Evolutionary conservation across 228 moss, liverwort and hornwort species (phyloP).

Genomic region (Sphagnum fallax): DNA sequence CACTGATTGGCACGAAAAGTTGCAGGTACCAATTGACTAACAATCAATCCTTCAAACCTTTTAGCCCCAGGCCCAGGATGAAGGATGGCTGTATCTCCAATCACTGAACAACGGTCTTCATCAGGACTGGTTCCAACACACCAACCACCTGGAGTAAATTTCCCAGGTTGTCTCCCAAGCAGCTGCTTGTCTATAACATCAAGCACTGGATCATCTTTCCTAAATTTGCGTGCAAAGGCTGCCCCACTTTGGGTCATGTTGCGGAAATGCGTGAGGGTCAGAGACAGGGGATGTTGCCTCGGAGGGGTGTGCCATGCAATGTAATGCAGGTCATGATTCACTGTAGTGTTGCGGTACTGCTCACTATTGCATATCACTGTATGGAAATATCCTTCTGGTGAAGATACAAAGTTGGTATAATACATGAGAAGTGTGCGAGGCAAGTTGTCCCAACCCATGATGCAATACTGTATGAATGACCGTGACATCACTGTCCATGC

Average conservation of each 20-base stretch:
- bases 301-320: constrained; percentile 69
- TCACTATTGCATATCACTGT: constrained; percentile 62
- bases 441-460: constrained; percentile 60
- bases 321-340: constrained; percentile 60
- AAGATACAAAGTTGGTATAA: constrained; percentile 68
- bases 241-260: constrained; percentile 59
- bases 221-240: constrained; percentile 59
- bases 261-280: constrained; percentile 20
- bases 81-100: constrained; percentile 53
- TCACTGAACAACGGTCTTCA: constrained; percentile 54
- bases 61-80: constrained; percentile 79
- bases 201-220: constrained; percentile 41
- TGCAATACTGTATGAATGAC: constrained; percentile 51
- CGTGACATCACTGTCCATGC: constrained; percentile 54
- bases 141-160: constrained; percentile 58
- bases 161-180: constrained; percentile 33
- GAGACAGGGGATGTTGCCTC: constrained; percentile 52
- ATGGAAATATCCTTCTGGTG: constrained; percentile 66
- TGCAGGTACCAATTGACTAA: constrained; percentile 62
- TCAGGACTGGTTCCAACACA: constrained; percentile 36
- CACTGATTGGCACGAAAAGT: constrained; percentile 79
- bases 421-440: constrained; percentile 60
- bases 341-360: constrained; percentile 59
- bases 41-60: constrained; percentile 71
- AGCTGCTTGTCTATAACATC: constrained; percentile 43